Evolutionary conservation across 169 alveolate genomes (phyloP), one percentile per base, ranked within the genome.

Genomic region (Plasmodium blacklocki): DNA sequence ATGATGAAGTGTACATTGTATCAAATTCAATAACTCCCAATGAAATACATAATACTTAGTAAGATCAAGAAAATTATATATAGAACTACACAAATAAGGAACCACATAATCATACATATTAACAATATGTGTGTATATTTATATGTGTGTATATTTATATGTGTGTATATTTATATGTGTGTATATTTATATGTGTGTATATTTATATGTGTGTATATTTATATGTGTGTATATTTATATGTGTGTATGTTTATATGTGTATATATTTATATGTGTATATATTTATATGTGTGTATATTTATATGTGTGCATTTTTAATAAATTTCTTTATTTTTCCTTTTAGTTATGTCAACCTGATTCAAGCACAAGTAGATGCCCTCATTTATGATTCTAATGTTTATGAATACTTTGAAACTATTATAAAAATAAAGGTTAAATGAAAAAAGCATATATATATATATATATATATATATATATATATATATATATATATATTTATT

Each of bases 351-450:
- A 76, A 76, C 18, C 47, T 76, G 15, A 63, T 76, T 49, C 89
- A 76, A 76, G 89, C 54, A 14, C 89, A 76, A 64, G 60, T 76
- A 23, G 76, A 76, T 7, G 74, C 89, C n/a, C 68, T 76, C n/a
- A 29, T 76, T n/a, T 76, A 76, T 68, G 67, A 64, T 45, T 26
- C 89, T 1, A 75, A 76, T 11, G 59, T 76, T 56, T 76, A 76
- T 49, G 78, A 43, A 9, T 58, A 64, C 32, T 52, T 76, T 45
- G 89, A 76, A 43, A 49, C 78, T 6, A 2, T 9, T 29, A 50
- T 76, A 50, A 76, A 76, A 64, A 76, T 76, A 64, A 76, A 66
- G 47, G 89, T 76, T 49, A 56, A 15, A 70, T 49, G 64, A 70
- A 52, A 19, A 21, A 15, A 19, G 18, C 1, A 5, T 18, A 9